These are phyloP conservation scores for Betula pendula DNA, from an alignment of 306 rosid genomes.

Conservation along the genomic window DNA sequence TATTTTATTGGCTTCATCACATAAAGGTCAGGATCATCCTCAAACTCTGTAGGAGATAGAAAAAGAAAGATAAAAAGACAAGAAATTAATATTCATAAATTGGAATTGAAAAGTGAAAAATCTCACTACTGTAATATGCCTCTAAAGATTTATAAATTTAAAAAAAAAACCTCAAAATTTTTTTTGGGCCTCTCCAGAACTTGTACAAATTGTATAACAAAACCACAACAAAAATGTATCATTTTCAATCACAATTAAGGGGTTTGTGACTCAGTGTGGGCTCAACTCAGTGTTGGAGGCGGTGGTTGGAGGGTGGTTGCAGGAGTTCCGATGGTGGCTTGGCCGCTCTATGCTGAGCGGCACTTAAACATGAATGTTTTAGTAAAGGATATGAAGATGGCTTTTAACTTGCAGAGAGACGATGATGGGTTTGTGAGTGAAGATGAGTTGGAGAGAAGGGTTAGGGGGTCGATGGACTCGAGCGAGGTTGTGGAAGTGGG, in stretches of 20 bases:
- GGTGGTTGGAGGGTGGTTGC: constrained; percentile 28
- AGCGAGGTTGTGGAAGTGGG: too few species aligned
- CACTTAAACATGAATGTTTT: constrained; percentile 33
- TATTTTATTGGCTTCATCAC: constrained; percentile 86
- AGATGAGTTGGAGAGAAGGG: constrained; percentile 29
- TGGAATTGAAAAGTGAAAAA: too few species aligned
- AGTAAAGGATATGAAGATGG: constrained; percentile 55
- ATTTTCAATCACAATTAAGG: too few species aligned
- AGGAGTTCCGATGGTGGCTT: constrained; percentile 52
- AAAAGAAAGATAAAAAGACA: neutral
- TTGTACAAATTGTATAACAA: too few species aligned
- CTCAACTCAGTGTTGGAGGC: constrained; percentile 67
- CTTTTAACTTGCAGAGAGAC: constrained; percentile 34
- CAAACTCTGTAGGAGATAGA: constrained; percentile 66
- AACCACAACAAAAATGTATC: too few species aligned
- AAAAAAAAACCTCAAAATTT: too few species aligned
- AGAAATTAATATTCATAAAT: too few species aligned
- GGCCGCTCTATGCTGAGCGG: constrained; percentile 66
- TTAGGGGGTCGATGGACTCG: constrained; percentile 39
- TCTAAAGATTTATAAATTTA: too few species aligned
- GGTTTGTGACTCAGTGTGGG: constrained; percentile 63
- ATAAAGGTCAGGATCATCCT: constrained; percentile 88
- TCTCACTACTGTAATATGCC: too few species aligned
- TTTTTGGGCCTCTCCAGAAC: too few species aligned
- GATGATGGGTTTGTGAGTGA: constrained; percentile 49